These are phyloP conservation scores for Kwoniella dejecticola DNA, from an alignment of 768 basidiomycete genomes.

Conservation along the genomic window DNA sequence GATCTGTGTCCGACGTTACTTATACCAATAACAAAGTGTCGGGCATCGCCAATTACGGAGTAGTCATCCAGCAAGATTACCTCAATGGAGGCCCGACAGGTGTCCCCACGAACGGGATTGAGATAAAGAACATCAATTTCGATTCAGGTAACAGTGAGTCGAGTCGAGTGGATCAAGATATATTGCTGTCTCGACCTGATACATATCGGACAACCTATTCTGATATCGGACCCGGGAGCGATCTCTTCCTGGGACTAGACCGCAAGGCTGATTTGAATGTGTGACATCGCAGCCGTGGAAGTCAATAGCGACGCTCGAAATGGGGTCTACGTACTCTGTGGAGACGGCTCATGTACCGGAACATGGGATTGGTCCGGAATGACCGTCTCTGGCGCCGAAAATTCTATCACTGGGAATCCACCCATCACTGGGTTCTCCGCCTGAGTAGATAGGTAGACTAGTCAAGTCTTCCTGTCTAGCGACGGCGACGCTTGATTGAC, in stretches of 20 bases:
- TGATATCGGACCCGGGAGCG: too few species aligned
- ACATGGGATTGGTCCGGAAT: conserved; percentile 9
- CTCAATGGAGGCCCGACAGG: conserved; percentile 4
- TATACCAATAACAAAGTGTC: conserved; percentile 6
- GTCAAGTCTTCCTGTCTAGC: too few species aligned
- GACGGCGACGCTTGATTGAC: too few species aligned
- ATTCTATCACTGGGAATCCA: conserved; percentile 7
- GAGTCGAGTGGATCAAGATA: too few species aligned
- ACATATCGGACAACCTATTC: too few species aligned
- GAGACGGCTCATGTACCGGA: conserved; percentile 6
- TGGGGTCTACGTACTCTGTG: conserved; percentile 12
- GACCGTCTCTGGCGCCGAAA: background rate
- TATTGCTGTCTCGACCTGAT: too few species aligned
- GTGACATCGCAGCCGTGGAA: background rate
- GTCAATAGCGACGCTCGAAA: background rate
- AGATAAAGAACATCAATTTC: conserved; percentile 4
- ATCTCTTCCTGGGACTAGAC: background rate
- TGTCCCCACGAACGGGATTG: conserved; percentile 6
- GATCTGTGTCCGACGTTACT: conserved; percentile 2
- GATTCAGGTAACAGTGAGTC: conserved; percentile 8
- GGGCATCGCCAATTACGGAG: background rate
- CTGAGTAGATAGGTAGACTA: too few species aligned
- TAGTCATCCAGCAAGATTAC: conserved; percentile 16
- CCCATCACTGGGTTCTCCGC: conserved; percentile 14
- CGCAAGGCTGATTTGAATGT: background rate